Evolutionary conservation across 129 eudicot species (phyloP).

Genomic region (Artemisia tridentata): DNA sequence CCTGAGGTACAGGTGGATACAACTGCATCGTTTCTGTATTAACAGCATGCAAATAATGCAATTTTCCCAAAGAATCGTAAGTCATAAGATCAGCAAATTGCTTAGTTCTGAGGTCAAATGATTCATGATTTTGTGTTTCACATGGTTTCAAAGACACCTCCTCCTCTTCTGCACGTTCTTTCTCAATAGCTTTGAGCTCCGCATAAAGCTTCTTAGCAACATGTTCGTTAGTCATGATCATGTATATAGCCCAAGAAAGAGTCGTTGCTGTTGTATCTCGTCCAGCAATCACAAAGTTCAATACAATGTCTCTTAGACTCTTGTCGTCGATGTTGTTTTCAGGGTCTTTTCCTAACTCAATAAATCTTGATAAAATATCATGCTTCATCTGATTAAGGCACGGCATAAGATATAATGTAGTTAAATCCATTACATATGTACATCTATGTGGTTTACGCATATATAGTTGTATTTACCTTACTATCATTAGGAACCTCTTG

Average conservation of each 20-base stretch:
- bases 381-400: slow-evolving; percentile 55
- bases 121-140: slow-evolving; percentile 47
- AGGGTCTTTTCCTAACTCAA: slow-evolving; percentile 79
- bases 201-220: slow-evolving; percentile 70
- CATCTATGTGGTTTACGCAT: no score
- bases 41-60: slow-evolving; percentile 89
- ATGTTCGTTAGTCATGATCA: slow-evolving; percentile 62
- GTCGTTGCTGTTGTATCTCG: slow-evolving; percentile 97
- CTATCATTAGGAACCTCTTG: slow-evolving; percentile 30
- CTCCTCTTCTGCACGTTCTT: slow-evolving; percentile 61
- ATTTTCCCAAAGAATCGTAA: slow-evolving; percentile 73
- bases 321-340: slow-evolving; percentile 76
- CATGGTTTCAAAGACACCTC: slow-evolving; percentile 35
- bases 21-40: slow-evolving; percentile 86
- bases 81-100: slow-evolving; percentile 68
- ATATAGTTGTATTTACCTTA: slow-evolving; percentile 41
- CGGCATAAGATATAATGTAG: background rate
- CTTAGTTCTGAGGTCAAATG: slow-evolving; percentile 56
- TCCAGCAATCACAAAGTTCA: slow-evolving; percentile 95
- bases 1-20: slow-evolving; percentile 99
- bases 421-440: background rate
- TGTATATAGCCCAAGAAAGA: slow-evolving; percentile 94
- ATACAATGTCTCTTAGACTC: slow-evolving; percentile 86
- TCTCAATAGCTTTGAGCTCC: slow-evolving; percentile 65
- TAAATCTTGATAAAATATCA: slow-evolving; percentile 85